A percentile compares a stretch with the other conserved stretches of the same genome.
phyloP scores from a whole-genome alignment of 2,329 filamentous ascomycete species.

The Calonectria pseudoreteaudii region DNA sequence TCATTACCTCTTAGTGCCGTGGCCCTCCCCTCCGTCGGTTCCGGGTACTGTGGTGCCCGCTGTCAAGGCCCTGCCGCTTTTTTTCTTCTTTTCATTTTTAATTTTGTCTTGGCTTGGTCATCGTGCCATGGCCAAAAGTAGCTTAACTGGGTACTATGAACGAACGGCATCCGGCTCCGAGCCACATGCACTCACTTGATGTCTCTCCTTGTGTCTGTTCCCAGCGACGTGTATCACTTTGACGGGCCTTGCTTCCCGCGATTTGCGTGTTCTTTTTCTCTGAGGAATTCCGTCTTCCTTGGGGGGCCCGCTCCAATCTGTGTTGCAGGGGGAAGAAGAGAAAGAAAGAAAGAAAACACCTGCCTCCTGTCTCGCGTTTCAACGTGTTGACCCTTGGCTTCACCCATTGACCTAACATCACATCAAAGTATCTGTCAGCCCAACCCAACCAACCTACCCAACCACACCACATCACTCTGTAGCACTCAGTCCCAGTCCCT shows the following conservation, averaged over 20 bases:
- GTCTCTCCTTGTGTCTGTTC: neutral
- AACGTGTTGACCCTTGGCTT: slow-evolving; percentile 17
- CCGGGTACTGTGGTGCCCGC: neutral
- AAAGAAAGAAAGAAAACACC: neutral
- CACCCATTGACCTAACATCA: slow-evolving; percentile 14
- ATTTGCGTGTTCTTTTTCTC: neutral
- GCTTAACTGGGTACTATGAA: neutral
- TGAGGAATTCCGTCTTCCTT: neutral
- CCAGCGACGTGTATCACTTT: neutral
- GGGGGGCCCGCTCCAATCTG: neutral
- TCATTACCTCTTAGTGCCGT: slow-evolving; percentile 3
- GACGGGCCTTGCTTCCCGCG: neutral
- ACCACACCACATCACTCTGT: neutral
- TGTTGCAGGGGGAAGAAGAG: neutral
- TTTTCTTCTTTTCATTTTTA: neutral
- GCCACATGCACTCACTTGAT: slow-evolving; percentile 6
- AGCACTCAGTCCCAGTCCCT: slow-evolving; percentile 3
- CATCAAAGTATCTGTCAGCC: slow-evolving; percentile 7
- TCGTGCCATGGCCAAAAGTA: neutral
- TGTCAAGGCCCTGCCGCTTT: neutral
- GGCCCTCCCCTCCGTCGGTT: neutral
- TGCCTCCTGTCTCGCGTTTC: slow-evolving; percentile 17
- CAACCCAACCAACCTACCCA: slow-evolving; percentile 9
- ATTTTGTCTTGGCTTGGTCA: neutral
- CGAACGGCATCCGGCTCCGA: neutral